phyloP scores from a whole-genome alignment of 169 alveolate species.

The Cryptosporidium andersoni region DNA sequence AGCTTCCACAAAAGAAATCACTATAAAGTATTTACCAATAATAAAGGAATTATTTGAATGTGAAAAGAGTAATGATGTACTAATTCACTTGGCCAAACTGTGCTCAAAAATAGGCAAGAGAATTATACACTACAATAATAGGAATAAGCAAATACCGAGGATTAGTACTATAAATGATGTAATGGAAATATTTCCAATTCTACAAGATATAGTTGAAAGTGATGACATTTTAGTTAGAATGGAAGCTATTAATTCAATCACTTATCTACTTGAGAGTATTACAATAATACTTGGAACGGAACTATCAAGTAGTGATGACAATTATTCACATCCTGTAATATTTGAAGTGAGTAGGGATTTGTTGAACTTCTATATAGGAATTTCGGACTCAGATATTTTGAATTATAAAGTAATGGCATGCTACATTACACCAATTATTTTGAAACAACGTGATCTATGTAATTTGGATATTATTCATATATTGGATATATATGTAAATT shows the following conservation, averaged over 20 bases:
- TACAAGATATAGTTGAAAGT: slow-evolving; percentile 67
- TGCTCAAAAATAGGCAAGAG: slow-evolving; percentile 38
- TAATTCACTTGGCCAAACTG: slow-evolving; percentile 18
- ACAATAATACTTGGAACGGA: slow-evolving; percentile 35
- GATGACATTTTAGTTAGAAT: slow-evolving; percentile 52
- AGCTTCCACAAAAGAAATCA: too few species aligned
- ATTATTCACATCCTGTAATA: not conserved
- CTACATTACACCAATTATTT: slow-evolving; percentile 34
- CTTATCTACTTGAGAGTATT: slow-evolving; percentile 21
- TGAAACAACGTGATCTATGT: slow-evolving; percentile 31
- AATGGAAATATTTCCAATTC: slow-evolving; percentile 13
- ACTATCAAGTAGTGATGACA: not conserved
- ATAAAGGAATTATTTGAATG: slow-evolving; percentile 16
- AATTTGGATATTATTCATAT: slow-evolving; percentile 4
- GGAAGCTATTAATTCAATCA: slow-evolving; percentile 57
- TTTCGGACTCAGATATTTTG: slow-evolving; percentile 35
- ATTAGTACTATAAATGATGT: slow-evolving; percentile 2
- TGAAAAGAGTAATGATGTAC: slow-evolving; percentile 50
- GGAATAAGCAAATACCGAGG: too few species aligned
- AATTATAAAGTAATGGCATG: slow-evolving; percentile 56
- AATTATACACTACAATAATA: not conserved
- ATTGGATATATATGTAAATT: slow-evolving; percentile 8
- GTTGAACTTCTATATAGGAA: not conserved
- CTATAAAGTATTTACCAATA: too few species aligned
- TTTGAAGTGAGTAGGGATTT: slow-evolving; percentile 8